A percentile compares a stretch with the other conserved stretches of the same genome.
Conservation (phyloP, 805 yeast genomes). For the Metschnikowia orientalis region DNA sequence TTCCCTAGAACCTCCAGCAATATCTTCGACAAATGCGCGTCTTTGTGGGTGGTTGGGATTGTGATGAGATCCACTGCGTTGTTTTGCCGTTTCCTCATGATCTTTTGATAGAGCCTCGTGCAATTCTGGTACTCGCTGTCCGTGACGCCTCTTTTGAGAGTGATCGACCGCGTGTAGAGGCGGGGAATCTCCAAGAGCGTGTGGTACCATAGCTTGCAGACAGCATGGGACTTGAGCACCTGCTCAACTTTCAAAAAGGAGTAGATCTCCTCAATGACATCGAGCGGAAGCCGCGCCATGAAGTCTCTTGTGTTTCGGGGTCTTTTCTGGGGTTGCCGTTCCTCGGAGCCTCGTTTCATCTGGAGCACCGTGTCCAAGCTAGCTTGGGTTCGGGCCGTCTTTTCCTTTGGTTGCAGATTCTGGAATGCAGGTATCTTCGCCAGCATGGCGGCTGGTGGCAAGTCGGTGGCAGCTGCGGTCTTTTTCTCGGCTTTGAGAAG, state of each 20-base stretch:
- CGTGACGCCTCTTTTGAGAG: slow-evolving; percentile 24
- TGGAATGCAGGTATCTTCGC: neutral
- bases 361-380: slow-evolving; percentile 20
- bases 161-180: slow-evolving; percentile 21
- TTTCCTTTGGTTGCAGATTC: neutral
- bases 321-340: slow-evolving; percentile 1
- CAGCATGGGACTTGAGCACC: slow-evolving; percentile 29
- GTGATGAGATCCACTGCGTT: slow-evolving; percentile 20
- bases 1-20: slow-evolving; percentile 2
- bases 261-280: slow-evolving; percentile 29
- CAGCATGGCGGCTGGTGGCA: neutral
- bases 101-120: slow-evolving; percentile 23
- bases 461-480: neutral
- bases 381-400: slow-evolving; percentile 2
- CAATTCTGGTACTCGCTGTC: slow-evolving; percentile 29
- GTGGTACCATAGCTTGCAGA: slow-evolving; percentile 32
- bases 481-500: slow-evolving; percentile 18
- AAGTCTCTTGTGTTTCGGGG: slow-evolving; percentile 21
- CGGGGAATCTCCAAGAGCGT: slow-evolving; percentile 24
- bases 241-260: slow-evolving; percentile 17
- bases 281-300: slow-evolving; percentile 26
- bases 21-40: slow-evolving; percentile 24
- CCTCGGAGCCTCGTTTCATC: slow-evolving; percentile 13
- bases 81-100: slow-evolving; percentile 17
- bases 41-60: slow-evolving; percentile 21